Evolutionary conservation across 1,284 basidiomycete species (phyloP).

Genomic region (Exobasidium cylindrosporum): DNA sequence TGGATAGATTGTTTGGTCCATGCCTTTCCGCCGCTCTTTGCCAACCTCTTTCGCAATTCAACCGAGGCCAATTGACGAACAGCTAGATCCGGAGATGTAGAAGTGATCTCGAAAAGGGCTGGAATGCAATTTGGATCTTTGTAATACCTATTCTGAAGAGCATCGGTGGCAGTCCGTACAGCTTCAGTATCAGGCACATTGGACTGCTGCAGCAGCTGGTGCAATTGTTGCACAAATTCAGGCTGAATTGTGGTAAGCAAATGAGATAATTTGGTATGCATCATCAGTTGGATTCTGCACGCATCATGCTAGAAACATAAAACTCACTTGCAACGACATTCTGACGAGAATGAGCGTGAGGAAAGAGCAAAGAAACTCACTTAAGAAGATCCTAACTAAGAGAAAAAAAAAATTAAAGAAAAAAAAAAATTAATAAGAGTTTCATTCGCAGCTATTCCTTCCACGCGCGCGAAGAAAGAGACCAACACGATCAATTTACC

Average conservation of each 20-base stretch:
- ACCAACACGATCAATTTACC: not conserved
- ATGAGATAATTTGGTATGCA: too few species aligned
- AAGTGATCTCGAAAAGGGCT: slow-evolving; percentile 82
- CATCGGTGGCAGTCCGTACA: slow-evolving; percentile 71
- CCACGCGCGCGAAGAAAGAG: not conserved
- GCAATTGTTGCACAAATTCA: slow-evolving; percentile 48
- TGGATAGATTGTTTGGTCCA: slow-evolving; percentile 74
- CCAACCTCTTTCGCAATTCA: slow-evolving; percentile 89
- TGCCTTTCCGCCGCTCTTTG: slow-evolving; percentile 73
- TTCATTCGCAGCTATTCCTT: too few species aligned
- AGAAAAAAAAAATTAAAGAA: not conserved
- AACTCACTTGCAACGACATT: slow-evolving; percentile 1
- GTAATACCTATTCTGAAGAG: slow-evolving; percentile 66
- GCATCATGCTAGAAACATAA: too few species aligned
- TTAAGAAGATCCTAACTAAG: not conserved
- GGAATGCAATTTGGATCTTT: slow-evolving; percentile 86
- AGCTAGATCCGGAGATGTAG: slow-evolving; percentile 71
- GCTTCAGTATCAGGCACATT: slow-evolving; percentile 51
- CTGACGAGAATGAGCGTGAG: not conserved
- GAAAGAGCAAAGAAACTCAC: not conserved
- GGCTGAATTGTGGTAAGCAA: slow-evolving; percentile 20
- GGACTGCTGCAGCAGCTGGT: slow-evolving; percentile 50
- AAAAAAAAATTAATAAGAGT: not conserved
- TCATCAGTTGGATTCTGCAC: too few species aligned
- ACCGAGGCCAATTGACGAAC: slow-evolving; percentile 97